These are phyloP conservation scores for Cladosporium cucumerinum DNA, from an alignment of 2,329 filamentous ascomycete genomes.

Conservation along the genomic window DNA sequence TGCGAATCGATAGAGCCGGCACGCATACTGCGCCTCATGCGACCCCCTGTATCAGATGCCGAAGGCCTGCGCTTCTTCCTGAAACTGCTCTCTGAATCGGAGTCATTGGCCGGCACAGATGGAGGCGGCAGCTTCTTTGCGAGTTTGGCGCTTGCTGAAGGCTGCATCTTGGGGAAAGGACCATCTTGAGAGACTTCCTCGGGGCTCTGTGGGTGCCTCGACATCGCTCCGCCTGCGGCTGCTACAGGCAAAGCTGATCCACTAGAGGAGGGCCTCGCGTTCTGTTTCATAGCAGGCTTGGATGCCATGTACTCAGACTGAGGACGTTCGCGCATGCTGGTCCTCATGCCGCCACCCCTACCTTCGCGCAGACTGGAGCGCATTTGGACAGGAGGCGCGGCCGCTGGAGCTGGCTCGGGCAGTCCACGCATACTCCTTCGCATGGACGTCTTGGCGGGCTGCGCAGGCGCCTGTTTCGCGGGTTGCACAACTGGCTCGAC, in stretches of 20 bases:
- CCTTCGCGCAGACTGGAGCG: conserved; percentile 13
- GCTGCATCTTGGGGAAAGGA: conserved; percentile 7
- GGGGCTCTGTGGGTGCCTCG: conserved; percentile 13
- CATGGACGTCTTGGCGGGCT: conserved; percentile 32
- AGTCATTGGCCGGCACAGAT: conserved; percentile 35
- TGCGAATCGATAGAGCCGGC: conserved; percentile 38
- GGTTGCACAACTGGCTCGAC: not conserved
- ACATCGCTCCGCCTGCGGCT: conserved; percentile 16
- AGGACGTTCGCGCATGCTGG: conserved; percentile 27
- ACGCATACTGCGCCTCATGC: conserved; percentile 74
- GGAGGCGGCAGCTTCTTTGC: conserved; percentile 24
- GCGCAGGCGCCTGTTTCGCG: conserved; percentile 18
- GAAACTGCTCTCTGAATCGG: conserved; percentile 68
- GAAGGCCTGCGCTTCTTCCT: conserved; percentile 53
- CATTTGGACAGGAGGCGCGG: conserved; percentile 22
- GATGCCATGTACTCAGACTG: conserved; percentile 8
- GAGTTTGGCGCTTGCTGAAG: conserved; percentile 23
- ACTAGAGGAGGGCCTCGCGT: conserved; percentile 25
- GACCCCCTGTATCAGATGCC: conserved; percentile 41
- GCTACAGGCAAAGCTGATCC: conserved; percentile 16
- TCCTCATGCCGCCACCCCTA: conserved; percentile 26
- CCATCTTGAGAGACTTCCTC: conserved; percentile 8
- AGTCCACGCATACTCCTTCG: conserved; percentile 38
- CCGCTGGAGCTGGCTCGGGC: conserved; percentile 23
- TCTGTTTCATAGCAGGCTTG: conserved; percentile 35